Conservation (phyloP, 139 green algal species). For the Gonium pectorale region DNA sequence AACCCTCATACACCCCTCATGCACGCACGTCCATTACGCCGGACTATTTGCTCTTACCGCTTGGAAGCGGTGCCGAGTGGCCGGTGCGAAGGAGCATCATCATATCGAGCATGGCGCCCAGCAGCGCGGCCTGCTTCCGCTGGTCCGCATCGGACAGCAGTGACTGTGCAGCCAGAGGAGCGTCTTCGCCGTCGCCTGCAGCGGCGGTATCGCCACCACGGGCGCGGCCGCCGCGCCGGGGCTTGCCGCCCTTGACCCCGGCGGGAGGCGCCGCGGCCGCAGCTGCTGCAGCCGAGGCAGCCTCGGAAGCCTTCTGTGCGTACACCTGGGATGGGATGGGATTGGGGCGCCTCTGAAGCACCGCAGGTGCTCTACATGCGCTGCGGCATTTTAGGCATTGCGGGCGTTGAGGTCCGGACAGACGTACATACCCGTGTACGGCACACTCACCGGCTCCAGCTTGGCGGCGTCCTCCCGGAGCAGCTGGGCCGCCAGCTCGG, state of each 20-base stretch:
- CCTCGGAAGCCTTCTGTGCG: neutral
- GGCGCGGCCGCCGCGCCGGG: conserved; percentile 4
- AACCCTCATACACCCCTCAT: too few relatives aligned
- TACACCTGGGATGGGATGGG: neutral
- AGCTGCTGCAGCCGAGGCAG: neutral
- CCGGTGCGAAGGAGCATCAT: conserved; percentile 19
- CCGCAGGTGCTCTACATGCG: too few relatives aligned
- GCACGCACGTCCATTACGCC: too few relatives aligned
- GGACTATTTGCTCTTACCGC: too few relatives aligned
- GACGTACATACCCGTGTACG: too few relatives aligned
- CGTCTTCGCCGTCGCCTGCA: neutral
- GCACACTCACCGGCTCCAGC: conserved; percentile 24
- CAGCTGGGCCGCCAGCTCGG: conserved; percentile 72
- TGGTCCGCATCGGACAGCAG: conserved; percentile 4
- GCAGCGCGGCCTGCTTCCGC: conserved; percentile 25
- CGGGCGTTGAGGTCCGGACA: too few relatives aligned
- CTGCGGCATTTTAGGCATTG: too few relatives aligned
- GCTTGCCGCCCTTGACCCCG: neutral
- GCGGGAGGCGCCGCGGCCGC: conserved; percentile 19
- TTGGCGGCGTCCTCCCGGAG: conserved; percentile 62
- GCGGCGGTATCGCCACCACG: neutral
- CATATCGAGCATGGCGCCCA: conserved; percentile 28
- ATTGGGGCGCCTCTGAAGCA: too few relatives aligned
- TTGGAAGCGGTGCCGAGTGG: neutral
- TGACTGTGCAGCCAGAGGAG: neutral